Evolutionary conservation across 2,329 filamentous ascomycete genomes (phyloP).

Genomic region (Pseudogymnoascus sp.): DNA sequence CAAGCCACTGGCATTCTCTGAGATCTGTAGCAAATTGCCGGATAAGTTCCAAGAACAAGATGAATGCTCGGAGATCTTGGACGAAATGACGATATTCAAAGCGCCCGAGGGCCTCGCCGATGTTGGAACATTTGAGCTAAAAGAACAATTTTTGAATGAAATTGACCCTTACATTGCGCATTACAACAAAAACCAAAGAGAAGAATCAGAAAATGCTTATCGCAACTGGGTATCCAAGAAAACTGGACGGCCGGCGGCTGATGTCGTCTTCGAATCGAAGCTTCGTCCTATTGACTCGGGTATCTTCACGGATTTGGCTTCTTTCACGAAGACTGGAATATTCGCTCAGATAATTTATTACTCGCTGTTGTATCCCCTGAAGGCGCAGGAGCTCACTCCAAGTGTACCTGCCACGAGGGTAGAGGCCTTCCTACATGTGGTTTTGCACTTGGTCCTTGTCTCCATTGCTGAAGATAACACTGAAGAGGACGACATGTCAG

Average conservation of each 20-base stretch:
- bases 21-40: conserved; percentile 75
- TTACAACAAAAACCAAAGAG: conserved; percentile 93
- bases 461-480: conserved; percentile 75
- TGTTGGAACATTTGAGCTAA: conserved; percentile 88
- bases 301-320: conserved; percentile 65
- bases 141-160: conserved; percentile 73
- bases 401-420: conserved; percentile 72
- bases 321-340: conserved; percentile 73
- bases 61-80: conserved; percentile 74
- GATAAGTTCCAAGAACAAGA: conserved; percentile 87
- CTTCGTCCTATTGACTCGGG: conserved; percentile 68
- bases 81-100: conserved; percentile 82
- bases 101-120: conserved; percentile 86
- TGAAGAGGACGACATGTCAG: conserved; percentile 41
- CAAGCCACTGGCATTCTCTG: conserved; percentile 90
- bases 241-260: conserved; percentile 68
- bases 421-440: conserved; percentile 85
- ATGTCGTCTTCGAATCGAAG: conserved; percentile 87
- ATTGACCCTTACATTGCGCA: conserved; percentile 94
- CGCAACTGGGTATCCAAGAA: conserved; percentile 80
- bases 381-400: conserved; percentile 59
- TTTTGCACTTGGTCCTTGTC: conserved; percentile 78
- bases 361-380: conserved; percentile 71
- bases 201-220: conserved; percentile 87
- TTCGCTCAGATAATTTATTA: conserved; percentile 90